phyloP scores from a whole-genome alignment of 768 basidiomycete species.

The Mycena crocata region DNA sequence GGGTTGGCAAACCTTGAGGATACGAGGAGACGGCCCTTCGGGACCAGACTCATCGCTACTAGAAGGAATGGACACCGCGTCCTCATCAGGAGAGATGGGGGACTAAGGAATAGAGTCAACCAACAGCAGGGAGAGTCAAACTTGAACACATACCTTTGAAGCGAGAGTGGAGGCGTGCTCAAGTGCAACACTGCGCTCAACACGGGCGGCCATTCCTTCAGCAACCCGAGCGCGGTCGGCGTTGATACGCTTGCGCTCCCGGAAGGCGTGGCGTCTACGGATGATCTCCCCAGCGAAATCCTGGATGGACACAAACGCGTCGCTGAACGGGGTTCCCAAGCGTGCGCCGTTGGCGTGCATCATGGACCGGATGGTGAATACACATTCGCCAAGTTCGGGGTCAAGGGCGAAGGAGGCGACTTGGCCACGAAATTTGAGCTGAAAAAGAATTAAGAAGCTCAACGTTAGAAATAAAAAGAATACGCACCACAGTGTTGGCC shows the following conservation, averaged over 20 bases:
- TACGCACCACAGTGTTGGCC: neutral
- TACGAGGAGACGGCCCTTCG: neutral
- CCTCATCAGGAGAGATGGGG: neutral
- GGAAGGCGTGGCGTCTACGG: neutral
- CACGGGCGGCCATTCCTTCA: neutral
- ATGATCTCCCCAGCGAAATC: slow-evolving; percentile 17
- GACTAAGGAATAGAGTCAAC: neutral
- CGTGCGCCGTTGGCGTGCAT: neutral
- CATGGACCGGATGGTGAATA: neutral
- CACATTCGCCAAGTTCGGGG: neutral
- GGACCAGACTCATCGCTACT: neutral
- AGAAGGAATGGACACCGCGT: neutral
- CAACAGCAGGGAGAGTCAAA: neutral
- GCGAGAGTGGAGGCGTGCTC: neutral
- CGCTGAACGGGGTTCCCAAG: neutral
- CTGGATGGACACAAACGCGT: neutral
- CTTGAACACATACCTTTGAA: neutral
- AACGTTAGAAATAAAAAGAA: neutral
- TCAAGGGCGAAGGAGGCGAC: neutral
- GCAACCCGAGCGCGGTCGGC: neutral
- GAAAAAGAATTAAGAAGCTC: neutral
- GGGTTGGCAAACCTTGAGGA: too few relatives aligned
- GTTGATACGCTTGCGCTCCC: neutral
- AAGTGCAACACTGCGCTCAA: neutral
- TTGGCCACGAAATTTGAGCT: slow-evolving; percentile 6